A percentile compares a stretch with the other conserved stretches of the same genome.
Conservation (phyloP, 768 basidiomycete genomes). For the Phlegmacium glaucopus region DNA sequence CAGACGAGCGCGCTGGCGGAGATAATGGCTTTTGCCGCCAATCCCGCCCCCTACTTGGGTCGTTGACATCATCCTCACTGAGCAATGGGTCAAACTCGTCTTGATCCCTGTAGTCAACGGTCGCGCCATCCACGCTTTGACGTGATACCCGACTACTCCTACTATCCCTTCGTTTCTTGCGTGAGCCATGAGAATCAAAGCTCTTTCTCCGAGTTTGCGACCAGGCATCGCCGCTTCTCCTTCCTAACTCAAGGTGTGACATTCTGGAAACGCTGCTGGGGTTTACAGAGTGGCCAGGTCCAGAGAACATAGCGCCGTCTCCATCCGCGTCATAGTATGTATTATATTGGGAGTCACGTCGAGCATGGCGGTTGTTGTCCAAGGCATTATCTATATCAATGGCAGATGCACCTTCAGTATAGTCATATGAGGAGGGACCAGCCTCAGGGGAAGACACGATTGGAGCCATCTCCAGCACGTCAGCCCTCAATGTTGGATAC, state of each 20-base stretch:
- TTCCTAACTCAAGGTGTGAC: conserved; percentile 54
- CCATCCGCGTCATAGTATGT: conserved; percentile 54
- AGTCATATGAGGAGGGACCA: conserved; percentile 45
- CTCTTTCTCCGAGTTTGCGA: conserved; percentile 49
- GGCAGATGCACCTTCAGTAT: conserved; percentile 83
- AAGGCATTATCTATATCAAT: conserved; percentile 67
- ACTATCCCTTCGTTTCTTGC: conserved; percentile 43
- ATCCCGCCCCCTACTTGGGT: conserved; percentile 22
- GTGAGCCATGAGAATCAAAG: conserved; percentile 38
- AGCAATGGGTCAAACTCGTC: conserved; percentile 28
- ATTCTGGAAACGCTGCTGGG: conserved; percentile 82
- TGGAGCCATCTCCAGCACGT: conserved; percentile 40
- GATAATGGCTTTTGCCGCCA: conserved; percentile 30
- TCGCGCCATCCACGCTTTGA: conserved; percentile 34
- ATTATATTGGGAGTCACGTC: conserved; percentile 68
- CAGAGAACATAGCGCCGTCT: conserved; percentile 72
- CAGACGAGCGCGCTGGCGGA: conserved; percentile 37
- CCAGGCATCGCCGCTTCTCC: conserved; percentile 58
- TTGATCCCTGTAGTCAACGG: conserved; percentile 23
- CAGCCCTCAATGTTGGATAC: conserved; percentile 8
- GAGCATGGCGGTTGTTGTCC: conserved; percentile 45
- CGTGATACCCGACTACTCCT: conserved; percentile 41
- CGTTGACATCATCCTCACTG: conserved; percentile 23
- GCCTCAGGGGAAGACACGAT: conserved; percentile 31
- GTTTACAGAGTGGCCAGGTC: conserved; percentile 65